These are phyloP conservation scores for Musa schizocarpa DNA, from an alignment of 176 grass and related monocot genomes.

Conservation along the genomic window DNA sequence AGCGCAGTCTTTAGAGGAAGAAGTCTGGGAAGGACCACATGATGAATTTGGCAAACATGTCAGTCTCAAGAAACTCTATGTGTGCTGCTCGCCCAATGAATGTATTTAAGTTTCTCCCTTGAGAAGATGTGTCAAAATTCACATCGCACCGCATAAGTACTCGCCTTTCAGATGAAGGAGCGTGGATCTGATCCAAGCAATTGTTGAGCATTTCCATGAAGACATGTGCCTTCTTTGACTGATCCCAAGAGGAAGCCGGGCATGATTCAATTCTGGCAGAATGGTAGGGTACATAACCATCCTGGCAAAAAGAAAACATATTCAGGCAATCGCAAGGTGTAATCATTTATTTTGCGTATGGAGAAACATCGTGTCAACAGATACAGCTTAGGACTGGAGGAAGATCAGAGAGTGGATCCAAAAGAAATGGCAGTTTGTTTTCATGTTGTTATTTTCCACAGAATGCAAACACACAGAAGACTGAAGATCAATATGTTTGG, in stretches of 20 bases:
- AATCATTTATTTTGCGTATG: neutral
- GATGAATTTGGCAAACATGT: slow-evolving; percentile 68
- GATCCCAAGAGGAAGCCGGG: slow-evolving; percentile 44
- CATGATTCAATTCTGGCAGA: slow-evolving; percentile 79
- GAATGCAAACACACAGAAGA: neutral
- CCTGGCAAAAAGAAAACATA: slow-evolving; percentile 28
- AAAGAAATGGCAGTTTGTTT: too few relatives aligned
- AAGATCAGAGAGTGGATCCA: too few relatives aligned
- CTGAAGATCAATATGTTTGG: neutral
- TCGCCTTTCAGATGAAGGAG: slow-evolving; percentile 37
- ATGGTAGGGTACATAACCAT: slow-evolving; percentile 89
- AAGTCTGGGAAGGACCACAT: slow-evolving; percentile 81
- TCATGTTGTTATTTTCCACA: too few relatives aligned
- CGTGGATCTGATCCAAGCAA: slow-evolving; percentile 66
- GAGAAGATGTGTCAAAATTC: slow-evolving; percentile 52
- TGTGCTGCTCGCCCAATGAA: slow-evolving; percentile 75
- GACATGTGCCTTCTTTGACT: slow-evolving; percentile 54
- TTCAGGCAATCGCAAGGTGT: neutral
- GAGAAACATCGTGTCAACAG: neutral
- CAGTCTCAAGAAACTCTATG: slow-evolving; percentile 79
- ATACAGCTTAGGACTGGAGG: neutral
- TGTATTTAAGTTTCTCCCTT: slow-evolving; percentile 67
- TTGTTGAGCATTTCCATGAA: slow-evolving; percentile 86
- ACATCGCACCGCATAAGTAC: slow-evolving; percentile 76
- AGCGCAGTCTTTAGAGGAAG: slow-evolving; percentile 34